Evolutionary conservation across 2,329 filamentous ascomycete species (phyloP).

Genomic region (Scortechinia acanthostroma): DNA sequence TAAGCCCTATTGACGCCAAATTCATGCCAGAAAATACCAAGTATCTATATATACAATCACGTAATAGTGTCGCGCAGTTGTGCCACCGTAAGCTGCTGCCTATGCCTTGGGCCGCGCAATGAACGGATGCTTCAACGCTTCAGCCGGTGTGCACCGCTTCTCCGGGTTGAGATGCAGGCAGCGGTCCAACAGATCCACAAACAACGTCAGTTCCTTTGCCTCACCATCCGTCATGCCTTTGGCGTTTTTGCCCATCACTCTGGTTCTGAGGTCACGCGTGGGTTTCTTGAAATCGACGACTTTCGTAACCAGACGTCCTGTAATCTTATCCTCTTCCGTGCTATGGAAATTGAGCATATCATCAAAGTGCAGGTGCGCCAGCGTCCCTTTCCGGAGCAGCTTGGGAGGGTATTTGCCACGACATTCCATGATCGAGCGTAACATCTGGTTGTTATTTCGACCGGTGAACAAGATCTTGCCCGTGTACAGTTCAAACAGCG

Average conservation of each 20-base stretch:
- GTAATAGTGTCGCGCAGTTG: too few species aligned
- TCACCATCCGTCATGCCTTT: conserved; percentile 70
- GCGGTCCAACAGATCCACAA: conserved; percentile 80
- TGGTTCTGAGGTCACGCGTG: conserved; percentile 72
- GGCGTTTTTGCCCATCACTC: conserved; percentile 63
- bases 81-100: too few species aligned
- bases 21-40: too few species aligned
- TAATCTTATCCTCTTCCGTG: conserved; percentile 79
- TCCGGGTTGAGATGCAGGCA: conserved; percentile 87
- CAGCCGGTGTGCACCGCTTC: conserved; percentile 78
- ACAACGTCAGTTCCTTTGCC: conserved; percentile 70
- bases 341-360: conserved; percentile 77
- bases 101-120: conserved; percentile 41
- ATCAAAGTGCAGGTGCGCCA: conserved; percentile 75
- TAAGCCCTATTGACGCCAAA: too few species aligned
- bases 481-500: conserved; percentile 91
- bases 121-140: conserved; percentile 85
- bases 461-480: conserved; percentile 96
- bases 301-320: conserved; percentile 50
- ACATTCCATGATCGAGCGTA: conserved; percentile 91
- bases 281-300: conserved; percentile 56
- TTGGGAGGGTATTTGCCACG: conserved; percentile 87
- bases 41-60: too few species aligned
- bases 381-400: conserved; percentile 74
- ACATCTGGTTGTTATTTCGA: conserved; percentile 96